Base-by-base conservation (phyloP, 768 basidiomycete genomes). In the Infundibulicybe gibba region DNA sequence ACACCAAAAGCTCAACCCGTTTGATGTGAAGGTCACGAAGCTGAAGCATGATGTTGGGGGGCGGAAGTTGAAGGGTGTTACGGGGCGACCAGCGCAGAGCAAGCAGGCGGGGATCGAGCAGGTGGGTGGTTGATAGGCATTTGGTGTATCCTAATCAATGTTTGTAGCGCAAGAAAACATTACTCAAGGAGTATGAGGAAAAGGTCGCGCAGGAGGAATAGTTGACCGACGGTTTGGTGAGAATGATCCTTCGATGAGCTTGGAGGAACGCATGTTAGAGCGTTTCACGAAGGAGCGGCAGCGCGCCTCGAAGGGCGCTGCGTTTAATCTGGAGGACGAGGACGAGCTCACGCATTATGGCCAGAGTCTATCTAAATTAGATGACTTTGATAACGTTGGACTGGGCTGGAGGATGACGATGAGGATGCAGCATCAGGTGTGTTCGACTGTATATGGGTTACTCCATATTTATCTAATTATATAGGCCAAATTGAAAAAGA, bases 161-260 rank as follows among this genome's bases (percentile, higher is more conserved):
- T 35, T 31, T 47, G 17, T 59, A 97, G 94, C 74, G 95, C 41
- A 90, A 87, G 64, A 87, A 87, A 72, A 88, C 85, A 0, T 70
- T 99, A 17, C 67, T 98, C 45, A 94, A 93, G 50, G 94, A 98
- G 67, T 87, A 83, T 44, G 80, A 91, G 50, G 80, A 87, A 86
- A 83, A 54, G 83, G 80, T 41, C 87, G 83, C 52, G 83, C 87
- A 9, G 94, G 94, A 5, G 90, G 94, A 5, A 85, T 99, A 48
- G 70, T 94, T 47, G 97, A 99, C 66, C 80, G 91, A 43, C 86
- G 97, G 15, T 97, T 98, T 61, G 97, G 97, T 68, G 97, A 99
- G 77, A 85, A 90, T 60, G 85, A 98, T 51, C 85, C 94, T 2
- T 77, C 83, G 9, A 83, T 98, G 79, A 85, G 89, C n/a, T 72